Base-by-base conservation (phyloP, 2,329 filamentous ascomycete species). In the Aspergillus spinulosporus region DNA sequence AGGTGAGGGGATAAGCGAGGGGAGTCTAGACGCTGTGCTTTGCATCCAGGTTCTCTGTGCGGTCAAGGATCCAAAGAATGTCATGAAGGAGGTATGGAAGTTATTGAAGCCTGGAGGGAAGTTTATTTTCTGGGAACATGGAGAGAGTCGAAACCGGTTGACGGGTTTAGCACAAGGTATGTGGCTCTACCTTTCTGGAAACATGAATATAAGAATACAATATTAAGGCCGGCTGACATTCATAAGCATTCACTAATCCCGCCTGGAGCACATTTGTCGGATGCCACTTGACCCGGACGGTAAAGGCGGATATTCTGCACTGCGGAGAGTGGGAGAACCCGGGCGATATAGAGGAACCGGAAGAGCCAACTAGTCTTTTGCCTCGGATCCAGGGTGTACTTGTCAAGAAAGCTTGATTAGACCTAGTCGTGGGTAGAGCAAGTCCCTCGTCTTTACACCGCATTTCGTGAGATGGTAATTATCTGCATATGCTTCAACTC, bases 81-180 rank as follows among this genome's bases (percentile, higher is more conserved):
- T 66, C 28, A 64, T 64, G 56, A 59, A 52, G n/a, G 59, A 55
- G 48, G 55, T 78, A 12, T 76, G 74, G 59, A 71, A 70, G 49
- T 60, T 80, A 29, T 59, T 80, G 42, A 80, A 75, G 58, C 78
- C 77, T 0, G 77, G 77, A 1, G 77, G 77, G 11, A 72, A 69
- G 44, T 75, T 80, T 56, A 66, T 80, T 28, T 79, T 80, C 53
- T 79, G 77, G 74, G 78, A 80, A 58, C 78, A 80, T 54, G 58
- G 52, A 14, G 45, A 42, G 39, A 68, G 57, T 49, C 37, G 44
- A 36, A 39, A 66, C n/a, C 21, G 15, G 37, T 26, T 71, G 15
- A 76, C 74, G 3, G 56, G 52, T 34, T 43, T 61, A 28, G 64
- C 42, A 44, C 65, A 68, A 64, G 61, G 65, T 64, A 63, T 80